phyloP scores from a whole-genome alignment of 164 flowering plant genomes.

The Tinospora cordifolia region DNA sequence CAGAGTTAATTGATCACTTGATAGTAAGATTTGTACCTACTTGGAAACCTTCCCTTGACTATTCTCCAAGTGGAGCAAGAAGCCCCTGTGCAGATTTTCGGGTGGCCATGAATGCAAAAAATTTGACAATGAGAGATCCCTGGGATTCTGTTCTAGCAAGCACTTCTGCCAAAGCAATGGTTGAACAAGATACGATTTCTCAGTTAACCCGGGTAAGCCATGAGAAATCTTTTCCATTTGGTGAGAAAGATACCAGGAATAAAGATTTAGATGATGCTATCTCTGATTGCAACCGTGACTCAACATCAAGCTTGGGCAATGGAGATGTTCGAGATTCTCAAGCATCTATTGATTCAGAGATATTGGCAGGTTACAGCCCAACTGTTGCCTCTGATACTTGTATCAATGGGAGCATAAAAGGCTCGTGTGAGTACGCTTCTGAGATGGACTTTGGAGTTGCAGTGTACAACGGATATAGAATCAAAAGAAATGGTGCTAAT shows the following conservation, averaged over 20 bases:
- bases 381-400: neutral
- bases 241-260: constrained; percentile 3
- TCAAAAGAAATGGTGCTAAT: constrained; percentile 5
- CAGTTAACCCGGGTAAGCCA: constrained; percentile 5
- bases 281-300: constrained; percentile 10
- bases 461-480: constrained; percentile 9
- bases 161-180: constrained; percentile 9
- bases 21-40: constrained; percentile 40
- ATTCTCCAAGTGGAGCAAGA: constrained; percentile 15
- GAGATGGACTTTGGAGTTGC: constrained; percentile 16
- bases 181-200: constrained; percentile 8
- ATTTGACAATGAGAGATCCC: constrained; percentile 11
- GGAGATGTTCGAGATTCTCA: constrained; percentile 21
- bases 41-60: constrained; percentile 33
- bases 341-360: constrained; percentile 25
- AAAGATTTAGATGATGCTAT: constrained; percentile 7
- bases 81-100: constrained; percentile 15
- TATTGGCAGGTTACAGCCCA: constrained; percentile 24
- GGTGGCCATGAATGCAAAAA: constrained; percentile 4
- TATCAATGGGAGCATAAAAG: constrained; percentile 9
- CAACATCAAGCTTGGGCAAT: constrained; percentile 4
- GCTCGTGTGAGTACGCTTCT: constrained; percentile 7
- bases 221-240: neutral
- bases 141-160: constrained; percentile 12
- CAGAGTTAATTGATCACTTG: constrained; percentile 55